phyloP scores from a whole-genome alignment of 2,329 filamentous ascomycete genomes.

The Exophiala lecanii-corni region DNA sequence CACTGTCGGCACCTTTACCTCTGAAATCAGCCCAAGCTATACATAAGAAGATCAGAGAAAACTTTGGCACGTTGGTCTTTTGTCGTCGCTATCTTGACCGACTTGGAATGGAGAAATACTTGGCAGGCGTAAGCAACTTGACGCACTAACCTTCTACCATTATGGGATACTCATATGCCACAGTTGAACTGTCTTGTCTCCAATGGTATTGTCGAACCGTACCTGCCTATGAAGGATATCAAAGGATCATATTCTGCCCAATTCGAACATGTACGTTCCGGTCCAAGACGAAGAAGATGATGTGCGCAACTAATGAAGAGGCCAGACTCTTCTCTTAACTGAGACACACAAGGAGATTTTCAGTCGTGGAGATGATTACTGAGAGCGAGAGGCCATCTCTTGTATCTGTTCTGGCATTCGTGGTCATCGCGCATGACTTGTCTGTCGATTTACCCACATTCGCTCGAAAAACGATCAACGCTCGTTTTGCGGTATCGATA shows the following conservation, averaged over 20 bases:
- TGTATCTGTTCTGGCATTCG: too few species aligned
- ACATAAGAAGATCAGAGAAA: conserved; percentile 55
- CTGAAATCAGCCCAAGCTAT: conserved; percentile 54
- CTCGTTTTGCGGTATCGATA: too few species aligned
- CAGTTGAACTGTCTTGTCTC: conserved; percentile 56
- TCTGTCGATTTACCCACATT: too few species aligned
- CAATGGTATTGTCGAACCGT: conserved; percentile 54
- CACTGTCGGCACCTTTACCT: conserved; percentile 33
- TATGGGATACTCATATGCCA: conserved; percentile 7
- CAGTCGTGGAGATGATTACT: conserved; percentile 52
- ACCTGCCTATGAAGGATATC: conserved; percentile 54
- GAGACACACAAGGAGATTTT: conserved; percentile 46
- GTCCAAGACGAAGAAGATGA: neutral
- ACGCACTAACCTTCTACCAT: neutral
- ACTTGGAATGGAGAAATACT: conserved; percentile 57
- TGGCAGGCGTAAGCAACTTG: conserved; percentile 48
- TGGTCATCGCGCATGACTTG: too few species aligned
- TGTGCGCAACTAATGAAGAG: conserved; percentile 8
- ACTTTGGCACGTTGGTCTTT: conserved; percentile 60
- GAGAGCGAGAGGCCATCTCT: too few species aligned
- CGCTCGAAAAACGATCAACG: too few species aligned
- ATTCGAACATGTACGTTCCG: conserved; percentile 52
- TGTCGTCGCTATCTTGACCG: conserved; percentile 59
- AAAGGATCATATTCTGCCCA: conserved; percentile 60
- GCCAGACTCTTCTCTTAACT: conserved; percentile 33